These are phyloP conservation scores for Candida pini DNA, from an alignment of 805 yeast species.

Conservation along the genomic window DNA sequence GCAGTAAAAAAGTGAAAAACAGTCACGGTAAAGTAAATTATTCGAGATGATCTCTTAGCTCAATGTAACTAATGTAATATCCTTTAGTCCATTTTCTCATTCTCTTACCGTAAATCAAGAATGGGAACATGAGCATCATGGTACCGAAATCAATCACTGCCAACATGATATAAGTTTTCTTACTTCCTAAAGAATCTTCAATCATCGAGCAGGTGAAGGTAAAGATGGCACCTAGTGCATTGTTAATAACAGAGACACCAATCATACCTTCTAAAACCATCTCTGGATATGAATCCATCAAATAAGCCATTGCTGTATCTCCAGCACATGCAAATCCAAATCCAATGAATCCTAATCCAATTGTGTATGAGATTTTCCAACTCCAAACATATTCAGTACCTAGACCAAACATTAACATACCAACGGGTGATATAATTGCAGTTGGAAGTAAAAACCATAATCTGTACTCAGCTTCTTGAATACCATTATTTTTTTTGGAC, in stretches of 20 bases:
- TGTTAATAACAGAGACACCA: conserved; percentile 61
- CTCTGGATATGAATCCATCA: conserved; percentile 66
- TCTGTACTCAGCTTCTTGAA: conserved; percentile 62
- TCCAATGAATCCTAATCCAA: conserved; percentile 61
- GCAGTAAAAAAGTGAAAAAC: not conserved
- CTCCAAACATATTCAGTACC: conserved; percentile 53
- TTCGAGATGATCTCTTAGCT: conserved; percentile 40
- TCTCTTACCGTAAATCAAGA: conserved; percentile 18
- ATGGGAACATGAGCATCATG: conserved; percentile 46
- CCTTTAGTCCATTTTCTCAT: conserved; percentile 52
- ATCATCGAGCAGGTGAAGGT: conserved; percentile 61
- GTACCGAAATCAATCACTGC: conserved; percentile 57
- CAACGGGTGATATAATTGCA: conserved; percentile 53
- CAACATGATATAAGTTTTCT: conserved; percentile 53
- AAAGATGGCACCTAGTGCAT: conserved; percentile 58
- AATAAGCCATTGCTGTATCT: conserved; percentile 61
- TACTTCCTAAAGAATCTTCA: conserved; percentile 51
- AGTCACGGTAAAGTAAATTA: not conserved
- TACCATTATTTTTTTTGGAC: conserved; percentile 56
- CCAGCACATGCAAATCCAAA: conserved; percentile 69
- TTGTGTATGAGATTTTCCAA: conserved; percentile 47
- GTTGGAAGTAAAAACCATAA: conserved; percentile 52
- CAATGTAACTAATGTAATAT: conserved; percentile 49
- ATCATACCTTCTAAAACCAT: conserved; percentile 69
- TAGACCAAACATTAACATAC: conserved; percentile 59